Base-by-base conservation (phyloP, 257 asterid genomes). In the Solanum neorickii region DNA sequence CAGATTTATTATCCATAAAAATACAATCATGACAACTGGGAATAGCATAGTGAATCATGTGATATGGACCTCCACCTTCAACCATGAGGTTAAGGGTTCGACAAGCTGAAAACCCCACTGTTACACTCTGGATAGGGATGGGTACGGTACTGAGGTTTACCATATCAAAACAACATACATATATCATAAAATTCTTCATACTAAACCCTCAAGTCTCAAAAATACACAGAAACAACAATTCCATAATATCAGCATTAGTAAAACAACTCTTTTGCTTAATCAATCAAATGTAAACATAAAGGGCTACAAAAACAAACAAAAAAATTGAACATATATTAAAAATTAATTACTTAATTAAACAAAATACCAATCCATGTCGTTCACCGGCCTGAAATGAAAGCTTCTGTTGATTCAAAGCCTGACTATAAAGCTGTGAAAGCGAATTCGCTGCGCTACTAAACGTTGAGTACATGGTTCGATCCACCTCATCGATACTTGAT, bases 381-480 rank as follows among this genome's bases (percentile, higher is more conserved):
- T 87, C 89, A 27, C 89, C 89, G 74, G 89, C 89, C 49, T 80
- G 89, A 0, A 87, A 87, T 18, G 89, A 87, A 69, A 87, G 86
- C 56, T 87, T 87, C 37, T 87, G 89, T 18, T 87, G 89, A 82
- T 87, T 87, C 89, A 87, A 66, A 31, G 89, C 82, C 23, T 87
- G 89, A 66, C 83, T 87, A 39, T 87, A 87, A 35, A 87, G 89
- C 82, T 87, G 89, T 25, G 89, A 87, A 35, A 87, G 89, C 5
- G 89, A 80, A 66, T 87, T 87, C 18, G 89, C 89, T 18, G 83
- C 83, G 25, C 83, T 87, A 41, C 89, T 82, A 87, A 87, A 87
- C 21, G 89, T 80, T 1, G 89, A 44, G 47, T 87, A 80, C 89
- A 87, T 87, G 33, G 83, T 87, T 49, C 86, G 86, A 87, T 87